These are phyloP conservation scores for Cyberlindnera maritima DNA, from an alignment of 805 yeast species.

Conservation along the genomic window DNA sequence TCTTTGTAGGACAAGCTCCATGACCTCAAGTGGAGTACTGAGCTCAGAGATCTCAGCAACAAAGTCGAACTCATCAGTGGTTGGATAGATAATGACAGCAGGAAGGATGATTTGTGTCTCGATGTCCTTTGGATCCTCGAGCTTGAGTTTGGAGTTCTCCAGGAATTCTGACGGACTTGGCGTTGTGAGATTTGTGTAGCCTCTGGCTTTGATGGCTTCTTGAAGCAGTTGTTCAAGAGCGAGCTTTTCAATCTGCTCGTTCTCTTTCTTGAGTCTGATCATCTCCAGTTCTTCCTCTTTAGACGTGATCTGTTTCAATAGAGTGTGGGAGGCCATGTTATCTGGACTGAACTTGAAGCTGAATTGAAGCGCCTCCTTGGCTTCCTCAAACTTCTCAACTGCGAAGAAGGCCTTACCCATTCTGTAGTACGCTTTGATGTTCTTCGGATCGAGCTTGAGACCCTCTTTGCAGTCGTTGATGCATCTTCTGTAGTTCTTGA, in stretches of 20 bases:
- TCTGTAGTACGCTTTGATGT: slow-evolving; percentile 81
- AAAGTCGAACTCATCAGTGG: slow-evolving; percentile 80
- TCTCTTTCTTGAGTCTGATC: slow-evolving; percentile 31
- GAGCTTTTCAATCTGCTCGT: slow-evolving; percentile 37
- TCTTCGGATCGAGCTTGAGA: slow-evolving; percentile 59
- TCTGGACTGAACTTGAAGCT: slow-evolving; percentile 60
- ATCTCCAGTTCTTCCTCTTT: slow-evolving; percentile 34
- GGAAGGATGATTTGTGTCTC: slow-evolving; percentile 84
- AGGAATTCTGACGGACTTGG: slow-evolving; percentile 55
- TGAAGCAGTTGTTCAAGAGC: slow-evolving; percentile 43
- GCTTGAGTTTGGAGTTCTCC: slow-evolving; percentile 47
- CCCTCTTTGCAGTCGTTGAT: slow-evolving; percentile 82
- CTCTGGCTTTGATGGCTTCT: slow-evolving; percentile 62
- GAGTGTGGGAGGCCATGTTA: slow-evolving; percentile 51
- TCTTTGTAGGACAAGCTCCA: slow-evolving; percentile 59
- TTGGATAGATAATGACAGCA: slow-evolving; percentile 76
- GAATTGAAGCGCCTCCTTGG: slow-evolving; percentile 59
- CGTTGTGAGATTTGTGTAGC: slow-evolving; percentile 47
- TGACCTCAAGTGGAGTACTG: slow-evolving; percentile 59
- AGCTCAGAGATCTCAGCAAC: slow-evolving; percentile 73
- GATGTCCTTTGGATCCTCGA: slow-evolving; percentile 64
- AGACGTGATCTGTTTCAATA: slow-evolving; percentile 41
- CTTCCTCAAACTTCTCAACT: slow-evolving; percentile 69
- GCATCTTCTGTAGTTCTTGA: slow-evolving; percentile 80
- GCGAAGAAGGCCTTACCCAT: slow-evolving; percentile 78